Percentiles rank a stretch among this genome's conserved stretches.
Conservation (phyloP, 2,329 filamentous ascomycete species). For the Gremmenia infestans region DNA sequence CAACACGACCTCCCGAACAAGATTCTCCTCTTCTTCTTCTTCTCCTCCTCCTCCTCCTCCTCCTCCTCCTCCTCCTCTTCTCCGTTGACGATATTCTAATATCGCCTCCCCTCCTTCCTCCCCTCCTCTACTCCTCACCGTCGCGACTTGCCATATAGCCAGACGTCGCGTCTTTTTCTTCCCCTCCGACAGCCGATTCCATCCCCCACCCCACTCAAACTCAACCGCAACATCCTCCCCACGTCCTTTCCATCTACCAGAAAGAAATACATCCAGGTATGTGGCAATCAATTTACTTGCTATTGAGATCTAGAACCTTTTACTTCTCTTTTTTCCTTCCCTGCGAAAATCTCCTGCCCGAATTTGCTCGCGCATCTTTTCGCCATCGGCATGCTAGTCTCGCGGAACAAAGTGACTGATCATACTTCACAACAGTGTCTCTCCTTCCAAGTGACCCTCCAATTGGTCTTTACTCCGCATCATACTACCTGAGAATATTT, state of each 20-base stretch:
- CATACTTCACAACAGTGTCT: background rate
- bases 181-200: conserved; percentile 15
- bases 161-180: conserved; percentile 4
- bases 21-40: conserved; percentile 14
- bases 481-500: background rate
- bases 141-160: conserved; percentile 6
- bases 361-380: background rate
- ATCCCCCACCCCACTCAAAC: conserved; percentile 1
- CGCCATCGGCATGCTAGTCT: conserved; percentile 3
- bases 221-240: conserved; percentile 3
- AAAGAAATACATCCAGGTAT: background rate
- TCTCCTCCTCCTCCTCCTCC: conserved; percentile 10
- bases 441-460: conserved; percentile 2
- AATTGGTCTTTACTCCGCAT: conserved; percentile 1
- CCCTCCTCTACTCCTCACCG: conserved; percentile 15
- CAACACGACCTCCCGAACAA: background rate
- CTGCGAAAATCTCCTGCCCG: background rate
- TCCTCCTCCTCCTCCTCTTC: conserved; percentile 16
- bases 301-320: background rate
- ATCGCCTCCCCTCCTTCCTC: conserved; percentile 8
- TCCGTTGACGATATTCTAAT: conserved; percentile 7
- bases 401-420: conserved; percentile 3
- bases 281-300: background rate
- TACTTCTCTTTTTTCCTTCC: conserved; percentile 4
- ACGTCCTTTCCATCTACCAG: background rate